Base-by-base conservation (phyloP, 1,284 basidiomycete species). In the Pulveroboletus sp. region DNA sequence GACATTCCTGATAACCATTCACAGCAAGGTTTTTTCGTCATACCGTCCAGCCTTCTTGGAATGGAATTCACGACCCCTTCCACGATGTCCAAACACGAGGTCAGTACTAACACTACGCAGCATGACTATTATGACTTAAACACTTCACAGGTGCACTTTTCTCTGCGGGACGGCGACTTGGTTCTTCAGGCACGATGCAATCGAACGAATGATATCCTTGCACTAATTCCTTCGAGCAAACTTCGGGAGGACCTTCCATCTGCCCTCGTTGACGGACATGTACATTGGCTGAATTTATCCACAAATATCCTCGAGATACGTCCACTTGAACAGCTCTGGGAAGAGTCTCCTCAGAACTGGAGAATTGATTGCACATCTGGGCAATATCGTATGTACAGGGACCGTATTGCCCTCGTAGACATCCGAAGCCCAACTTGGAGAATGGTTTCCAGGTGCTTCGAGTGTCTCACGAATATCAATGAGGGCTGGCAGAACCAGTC, bases 261-360 rank as follows among this genome's bases (percentile, higher is more conserved):
- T 22, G 11, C 12, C 0, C 20, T 81, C 7, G 53, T 75, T 4
- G 9, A 63, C 1, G 63, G 68, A 18, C 70, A 74, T 47, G 62
- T 65, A 4, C 77, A 78, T 56, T 80, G 78, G 78, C 56, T 80
- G 43, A 61, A 74, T 36, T 33, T 74, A 3, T 22, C 54, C 1
- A 63, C 63, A 2, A 45, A 57, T 1, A 46, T 59, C 3, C 63
- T 81, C 0, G 74, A 77, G 54, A 72, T 81, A 51, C 72, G 75
- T 15, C 74, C 77, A 11, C n/a, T 60, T 1, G 24, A 49, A 18
- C 44, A 15, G 3, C 52, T 58, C 3, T 74, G 75, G 74, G 38
- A 52, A 6, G 17, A 52, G 5, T 60, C 61, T 1, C 22, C 44
- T 0, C 45, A 53, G 4, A 43, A 69, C 43, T 66, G 65, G 65